These are phyloP conservation scores for Phyllosticta citribraziliensis DNA, from an alignment of 2,329 filamentous ascomycete species.

Conservation along the genomic window DNA sequence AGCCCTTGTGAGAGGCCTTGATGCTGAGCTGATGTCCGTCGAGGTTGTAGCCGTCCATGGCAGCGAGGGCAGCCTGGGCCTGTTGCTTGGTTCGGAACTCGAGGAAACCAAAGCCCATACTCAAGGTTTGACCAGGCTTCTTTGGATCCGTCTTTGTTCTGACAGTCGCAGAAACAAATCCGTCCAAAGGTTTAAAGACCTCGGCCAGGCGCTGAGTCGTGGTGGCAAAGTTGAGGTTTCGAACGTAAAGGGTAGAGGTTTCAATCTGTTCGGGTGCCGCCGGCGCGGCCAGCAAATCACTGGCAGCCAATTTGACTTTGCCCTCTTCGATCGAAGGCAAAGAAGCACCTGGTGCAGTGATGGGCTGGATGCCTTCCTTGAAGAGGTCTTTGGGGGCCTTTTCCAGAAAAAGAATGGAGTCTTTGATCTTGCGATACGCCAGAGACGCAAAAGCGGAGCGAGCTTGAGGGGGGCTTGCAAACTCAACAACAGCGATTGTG, in stretches of 20 bases:
- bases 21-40: constrained; percentile 79
- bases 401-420: constrained; percentile 84
- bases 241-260: constrained; percentile 79
- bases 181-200: constrained; percentile 70
- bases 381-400: constrained; percentile 85
- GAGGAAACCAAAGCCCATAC: constrained; percentile 95
- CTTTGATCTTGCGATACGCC: constrained; percentile 83
- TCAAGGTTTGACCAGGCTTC: constrained; percentile 74
- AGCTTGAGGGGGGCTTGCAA: constrained; percentile 66
- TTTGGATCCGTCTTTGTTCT: constrained; percentile 94
- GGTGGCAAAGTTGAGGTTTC: constrained; percentile 88
- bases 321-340: constrained; percentile 22
- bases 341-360: constrained; percentile 19
- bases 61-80: constrained; percentile 67
- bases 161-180: constrained; percentile 80
- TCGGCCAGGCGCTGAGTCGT: constrained; percentile 66
- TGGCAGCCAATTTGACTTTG: constrained; percentile 51
- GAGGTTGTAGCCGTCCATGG: constrained; percentile 85
- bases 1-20: constrained; percentile 75
- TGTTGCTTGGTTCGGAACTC: constrained; percentile 73
- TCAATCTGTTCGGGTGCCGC: constrained; percentile 46
- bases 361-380: constrained; percentile 15
- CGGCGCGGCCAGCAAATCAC: constrained; percentile 56
- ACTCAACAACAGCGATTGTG: constrained; percentile 90
- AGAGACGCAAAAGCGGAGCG: constrained; percentile 75